Evolutionary conservation across 2,329 filamentous ascomycete species (phyloP).

Genomic region (Diaporthe caulivora): DNA sequence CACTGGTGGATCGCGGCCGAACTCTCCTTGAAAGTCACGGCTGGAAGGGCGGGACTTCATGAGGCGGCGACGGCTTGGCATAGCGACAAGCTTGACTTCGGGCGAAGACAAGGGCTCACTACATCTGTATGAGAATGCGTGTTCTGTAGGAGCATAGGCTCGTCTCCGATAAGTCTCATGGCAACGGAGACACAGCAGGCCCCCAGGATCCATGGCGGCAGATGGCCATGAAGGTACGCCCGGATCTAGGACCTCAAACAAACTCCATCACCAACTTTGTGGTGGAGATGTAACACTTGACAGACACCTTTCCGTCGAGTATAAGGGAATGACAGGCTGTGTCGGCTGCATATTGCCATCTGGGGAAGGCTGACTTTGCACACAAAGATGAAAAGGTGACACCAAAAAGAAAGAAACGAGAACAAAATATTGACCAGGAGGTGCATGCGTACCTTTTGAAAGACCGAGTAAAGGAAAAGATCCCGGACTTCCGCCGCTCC

Average conservation of each 20-base stretch:
- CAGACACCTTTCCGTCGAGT: neutral
- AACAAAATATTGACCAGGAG: neutral
- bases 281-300: neutral
- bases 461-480: constrained; percentile 38
- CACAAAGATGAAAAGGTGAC: neutral
- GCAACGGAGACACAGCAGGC: neutral
- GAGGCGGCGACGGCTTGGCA: constrained; percentile 33
- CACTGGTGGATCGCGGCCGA: neutral
- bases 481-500: constrained; percentile 38
- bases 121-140: constrained; percentile 39
- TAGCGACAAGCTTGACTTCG: constrained; percentile 17
- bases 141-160: constrained; percentile 8
- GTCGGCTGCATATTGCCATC: neutral
- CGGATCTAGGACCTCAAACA: too few species aligned
- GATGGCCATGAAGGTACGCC: neutral
- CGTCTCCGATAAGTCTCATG: neutral
- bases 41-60: constrained; percentile 16
- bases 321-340: neutral
- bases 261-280: neutral
- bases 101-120: constrained; percentile 28
- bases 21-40: constrained; percentile 18
- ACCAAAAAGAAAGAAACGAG: neutral
- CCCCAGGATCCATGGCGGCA: neutral
- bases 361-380: neutral
- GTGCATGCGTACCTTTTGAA: constrained; percentile 38